These are phyloP conservation scores for Metschnikowia gelsemii DNA, from an alignment of 805 yeast species.

Conservation along the genomic window DNA sequence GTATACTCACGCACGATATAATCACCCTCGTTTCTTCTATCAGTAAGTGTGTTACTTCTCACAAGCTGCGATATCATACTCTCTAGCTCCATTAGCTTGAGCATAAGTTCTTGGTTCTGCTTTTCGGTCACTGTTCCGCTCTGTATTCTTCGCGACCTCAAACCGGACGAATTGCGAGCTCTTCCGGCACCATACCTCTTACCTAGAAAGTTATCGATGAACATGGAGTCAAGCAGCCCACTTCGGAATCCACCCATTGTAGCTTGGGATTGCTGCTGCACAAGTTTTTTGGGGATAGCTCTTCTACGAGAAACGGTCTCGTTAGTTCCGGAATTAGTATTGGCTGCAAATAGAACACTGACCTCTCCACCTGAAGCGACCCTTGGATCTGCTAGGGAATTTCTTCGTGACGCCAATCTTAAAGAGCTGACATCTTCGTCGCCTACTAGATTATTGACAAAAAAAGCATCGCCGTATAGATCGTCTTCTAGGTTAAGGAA, in stretches of 20 bases:
- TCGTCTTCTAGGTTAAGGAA: conserved; percentile 34
- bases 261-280: conserved; percentile 32
- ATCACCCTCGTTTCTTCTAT: conserved; percentile 1
- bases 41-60: neutral
- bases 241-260: conserved; percentile 37
- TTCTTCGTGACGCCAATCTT: conserved; percentile 27
- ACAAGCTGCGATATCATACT: conserved; percentile 6
- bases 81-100: conserved; percentile 9
- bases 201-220: conserved; percentile 35
- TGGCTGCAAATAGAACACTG: conserved; percentile 6
- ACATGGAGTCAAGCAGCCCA: conserved; percentile 40
- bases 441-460: conserved; percentile 16
- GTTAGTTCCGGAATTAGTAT: neutral
- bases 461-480: conserved; percentile 31
- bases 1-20: conserved; percentile 10
- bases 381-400: conserved; percentile 23
- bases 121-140: conserved; percentile 2
- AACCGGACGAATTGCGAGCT: conserved; percentile 7
- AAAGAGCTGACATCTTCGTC: conserved; percentile 29
- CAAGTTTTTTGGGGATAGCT: conserved; percentile 10
- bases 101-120: conserved; percentile 11
- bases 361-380: conserved; percentile 7
- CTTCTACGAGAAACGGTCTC: neutral
- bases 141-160: conserved; percentile 5
- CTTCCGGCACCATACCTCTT: conserved; percentile 26